Evolutionary conservation across 2,329 filamentous ascomycete genomes (phyloP), one percentile per base, ranked within the genome.

Genomic region (Aspergillus floridensis): DNA sequence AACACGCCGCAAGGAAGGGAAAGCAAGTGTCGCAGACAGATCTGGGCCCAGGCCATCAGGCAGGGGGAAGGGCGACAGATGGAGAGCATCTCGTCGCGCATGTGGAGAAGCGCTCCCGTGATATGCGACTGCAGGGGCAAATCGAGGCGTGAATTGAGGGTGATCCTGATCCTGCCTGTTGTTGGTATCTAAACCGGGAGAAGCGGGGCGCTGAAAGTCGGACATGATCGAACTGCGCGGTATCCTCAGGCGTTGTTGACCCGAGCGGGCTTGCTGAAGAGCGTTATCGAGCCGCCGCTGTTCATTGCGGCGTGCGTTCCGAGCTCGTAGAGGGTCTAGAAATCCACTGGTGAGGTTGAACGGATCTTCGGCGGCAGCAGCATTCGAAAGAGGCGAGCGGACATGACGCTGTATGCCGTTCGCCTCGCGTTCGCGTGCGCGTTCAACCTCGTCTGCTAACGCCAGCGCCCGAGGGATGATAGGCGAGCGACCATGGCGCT

Each of bases 121-220:
- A 56, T 73, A 72, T 49, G 67, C 68, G 47, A 71, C 67, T 6
- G 79, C 79, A 47, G 79, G 78, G 31, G 79, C 77, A 66, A 80
- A 81, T 52, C 76, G 71, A 8, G 77, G 76, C 4, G 77, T 79
- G 35, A 76, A 72, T 29, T 72, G 70, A 7, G 66, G 65, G 11
- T 66, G 57, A 22, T 68, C 62, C 11, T 63, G 59, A 31, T 63
- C 57, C 49, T 57, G 63, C 44, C 60, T 62, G 47, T 49, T 57
- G 48, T 56, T 62, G 12, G 58, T 47, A 46, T 66, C 65, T 47
- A 63, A 62, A 16, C 63, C 65, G 31, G 61, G 60, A 5, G 65
- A 66, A 26, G 69, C 62, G 52, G 63, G 70, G 35, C 58, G 64
- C 31, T 69, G 63, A 5, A 68, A 29, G 21, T 75, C 70, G 32